Evolutionary conservation across 495 filamentous ascomycete genomes (phyloP), one percentile per base, ranked within the genome.

Genomic region (Haplographium delicatum): DNA sequence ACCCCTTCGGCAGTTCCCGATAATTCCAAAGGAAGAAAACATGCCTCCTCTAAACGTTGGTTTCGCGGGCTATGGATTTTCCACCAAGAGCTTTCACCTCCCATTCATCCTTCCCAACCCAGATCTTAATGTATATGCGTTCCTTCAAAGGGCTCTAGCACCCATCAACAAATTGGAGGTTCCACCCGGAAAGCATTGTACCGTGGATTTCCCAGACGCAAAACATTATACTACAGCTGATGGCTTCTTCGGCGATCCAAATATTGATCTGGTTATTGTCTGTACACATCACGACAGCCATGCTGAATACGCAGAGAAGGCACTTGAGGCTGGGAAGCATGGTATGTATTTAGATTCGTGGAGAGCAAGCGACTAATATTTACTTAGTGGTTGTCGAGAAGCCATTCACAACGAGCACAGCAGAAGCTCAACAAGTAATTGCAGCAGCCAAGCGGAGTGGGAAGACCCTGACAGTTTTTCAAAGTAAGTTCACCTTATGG

Each of bases 21-120:
- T n/a, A n/a, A n/a, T n/a, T n/a, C n/a, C n/a, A n/a, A n/a, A n/a
- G n/a, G n/a, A n/a, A n/a, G n/a, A 42, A 23, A 44, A 26, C 22
- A 53, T 53, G 50, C 31, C 57, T 2, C 57, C 64, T 37, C 58
- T 69, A 42, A 67, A 63, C 37, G 59, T 69, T 9, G 66, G 66
- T 34, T 46, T 69, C 43, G 51, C 65, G 5, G 66, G 64, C 43
- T 69, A 65, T 44, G 64, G 85, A 64, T 72, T 82, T 67, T 83
- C 85, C 42, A 81, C 84, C 35, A 88, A 86, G 56, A 66, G 73
- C 63, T 88, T 87, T 63, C 85, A 88, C 65, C 82, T 89, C 44
- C 85, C 85, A 33, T 82, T 84, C 62, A 79, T 89, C 54, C 65
- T 72, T 30, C 68, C 75, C 19, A 71, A 81, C 62, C 74, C 82